Conservation (phyloP, 306 rosid species). For the Medicago lupulina region DNA sequence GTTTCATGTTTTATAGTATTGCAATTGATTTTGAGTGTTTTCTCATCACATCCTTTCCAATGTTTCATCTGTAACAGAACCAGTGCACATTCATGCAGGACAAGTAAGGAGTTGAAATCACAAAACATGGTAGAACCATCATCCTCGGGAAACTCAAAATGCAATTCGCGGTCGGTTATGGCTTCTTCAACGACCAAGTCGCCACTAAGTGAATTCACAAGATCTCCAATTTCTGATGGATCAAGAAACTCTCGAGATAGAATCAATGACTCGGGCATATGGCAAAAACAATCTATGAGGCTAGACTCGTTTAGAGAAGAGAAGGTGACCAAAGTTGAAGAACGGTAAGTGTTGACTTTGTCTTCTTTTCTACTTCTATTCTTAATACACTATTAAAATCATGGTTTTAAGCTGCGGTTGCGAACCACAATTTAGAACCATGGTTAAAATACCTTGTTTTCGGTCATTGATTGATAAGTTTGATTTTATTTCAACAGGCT, state of each 20-base stretch:
- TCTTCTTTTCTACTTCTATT: conserved; percentile 31
- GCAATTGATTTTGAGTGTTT: conserved; percentile 24
- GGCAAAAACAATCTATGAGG: conserved; percentile 57
- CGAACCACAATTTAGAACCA: background rate
- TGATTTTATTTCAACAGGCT: conserved; percentile 70
- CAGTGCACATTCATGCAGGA: conserved; percentile 56
- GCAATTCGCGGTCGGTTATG: conserved; percentile 66
- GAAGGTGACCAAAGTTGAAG: conserved; percentile 80
- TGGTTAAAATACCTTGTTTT: background rate
- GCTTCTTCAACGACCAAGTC: conserved; percentile 54
- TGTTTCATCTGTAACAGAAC: conserved; percentile 33
- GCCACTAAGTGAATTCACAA: conserved; percentile 13
- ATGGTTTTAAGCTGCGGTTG: background rate
- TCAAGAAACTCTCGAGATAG: conserved; percentile 71
- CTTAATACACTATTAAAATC: conserved; percentile 5
- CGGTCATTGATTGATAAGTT: conserved; percentile 46
- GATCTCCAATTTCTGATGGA: conserved; percentile 68
- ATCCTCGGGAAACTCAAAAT: conserved; percentile 63
- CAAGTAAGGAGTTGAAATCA: conserved; percentile 58
- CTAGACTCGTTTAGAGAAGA: conserved; percentile 69
- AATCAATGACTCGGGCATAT: conserved; percentile 43
- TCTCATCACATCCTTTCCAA: conserved; percentile 26
- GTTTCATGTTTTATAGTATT: conserved; percentile 22
- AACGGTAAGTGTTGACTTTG: conserved; percentile 75
- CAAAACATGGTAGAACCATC: conserved; percentile 58